Evolutionary conservation across 2,329 filamentous ascomycete species (phyloP).

Genomic region (Hansfordia pulvinata): DNA sequence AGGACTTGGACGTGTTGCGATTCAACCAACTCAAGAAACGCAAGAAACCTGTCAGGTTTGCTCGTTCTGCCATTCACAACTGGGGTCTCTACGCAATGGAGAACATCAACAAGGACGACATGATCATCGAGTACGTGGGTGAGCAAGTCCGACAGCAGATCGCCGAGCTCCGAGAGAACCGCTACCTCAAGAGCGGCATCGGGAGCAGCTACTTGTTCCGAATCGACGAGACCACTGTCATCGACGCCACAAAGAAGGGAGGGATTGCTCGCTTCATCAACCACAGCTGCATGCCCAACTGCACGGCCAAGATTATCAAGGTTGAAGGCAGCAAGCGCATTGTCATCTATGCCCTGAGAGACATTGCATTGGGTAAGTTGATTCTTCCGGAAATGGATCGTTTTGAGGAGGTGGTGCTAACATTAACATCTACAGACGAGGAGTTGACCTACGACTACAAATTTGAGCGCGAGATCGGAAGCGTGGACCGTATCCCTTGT

Average conservation of each 20-base stretch:
- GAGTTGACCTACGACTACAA: slow-evolving; percentile 99
- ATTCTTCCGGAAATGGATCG: neutral
- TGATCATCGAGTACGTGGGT: slow-evolving; percentile 99
- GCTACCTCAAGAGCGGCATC: slow-evolving; percentile 91
- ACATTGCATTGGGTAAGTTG: slow-evolving; percentile 82
- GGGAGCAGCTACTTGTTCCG: slow-evolving; percentile 96
- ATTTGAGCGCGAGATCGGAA: slow-evolving; percentile 94
- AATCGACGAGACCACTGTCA: slow-evolving; percentile 94
- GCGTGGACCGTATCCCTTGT: slow-evolving; percentile 90
- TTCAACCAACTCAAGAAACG: slow-evolving; percentile 99
- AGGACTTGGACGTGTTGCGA: slow-evolving; percentile 80
- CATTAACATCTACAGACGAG: slow-evolving; percentile 52
- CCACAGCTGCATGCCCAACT: slow-evolving; percentile 95
- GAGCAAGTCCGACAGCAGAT: slow-evolving; percentile 96
- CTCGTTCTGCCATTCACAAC: slow-evolving; percentile 93
- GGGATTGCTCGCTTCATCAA: slow-evolving; percentile 98
- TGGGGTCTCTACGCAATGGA: slow-evolving; percentile 98
- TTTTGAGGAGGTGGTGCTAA: slow-evolving; percentile 9
- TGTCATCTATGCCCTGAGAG: slow-evolving; percentile 93
- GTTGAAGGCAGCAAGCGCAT: slow-evolving; percentile 97
- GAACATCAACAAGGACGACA: slow-evolving; percentile 92
- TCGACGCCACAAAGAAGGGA: slow-evolving; percentile 96
- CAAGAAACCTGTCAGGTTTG: slow-evolving; percentile 98
- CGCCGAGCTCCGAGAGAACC: slow-evolving; percentile 85
- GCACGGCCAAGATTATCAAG: slow-evolving; percentile 98